Base-by-base conservation (phyloP, 2,329 filamentous ascomycete genomes). In the Colletotrichum nymphaeae region DNA sequence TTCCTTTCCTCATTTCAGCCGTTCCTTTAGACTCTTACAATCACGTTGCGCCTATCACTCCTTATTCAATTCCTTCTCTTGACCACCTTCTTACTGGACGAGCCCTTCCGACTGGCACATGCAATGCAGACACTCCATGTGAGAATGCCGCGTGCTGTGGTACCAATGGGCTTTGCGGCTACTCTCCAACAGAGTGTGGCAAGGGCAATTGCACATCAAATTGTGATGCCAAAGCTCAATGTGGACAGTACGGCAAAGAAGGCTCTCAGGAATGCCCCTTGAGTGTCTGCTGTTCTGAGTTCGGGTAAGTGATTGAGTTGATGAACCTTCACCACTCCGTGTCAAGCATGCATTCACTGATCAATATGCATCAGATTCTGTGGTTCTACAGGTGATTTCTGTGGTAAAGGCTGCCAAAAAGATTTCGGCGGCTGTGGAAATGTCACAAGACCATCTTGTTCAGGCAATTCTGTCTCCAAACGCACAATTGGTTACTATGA, bases 141-240 rank as follows among this genome's bases (percentile, higher is more conserved):
- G 63, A 42, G 5, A 77, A 77, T 46, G 76, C 69, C 7, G 76
- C 76, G 9, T 78, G 77, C 37, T 78, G 77, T 73, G 59, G 75
- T 26, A 75, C 30, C 53, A 56, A 56, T 22, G 53, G 53, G 22
- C 53, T 56, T 26, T 56, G 53, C 22, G 53, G 53, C 24, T 56
- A 56, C 26, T 56, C 53, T 14, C 26, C 26, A 11, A 56, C 53
- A 56, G 53, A 56, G 53, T 56, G 65, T 14, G 65, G 65, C n/a
- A 56, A 19, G 2, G 65, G 6, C 12, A 60, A 70, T 16, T 81
- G 79, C 65, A 75, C 75, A 1, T 78, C 79, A 11, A 81, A 83
- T 66, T 84, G 83, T 66, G 75, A 83, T 75, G 81, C 82, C n/a
- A 79, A 75, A n/a, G 81, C 81, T 3, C 77, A 80, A 53, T 84